Evolutionary conservation across 148 eudicot genomes (phyloP), one percentile per base, ranked within the genome.

Genomic region (Camellia granthamiana): DNA sequence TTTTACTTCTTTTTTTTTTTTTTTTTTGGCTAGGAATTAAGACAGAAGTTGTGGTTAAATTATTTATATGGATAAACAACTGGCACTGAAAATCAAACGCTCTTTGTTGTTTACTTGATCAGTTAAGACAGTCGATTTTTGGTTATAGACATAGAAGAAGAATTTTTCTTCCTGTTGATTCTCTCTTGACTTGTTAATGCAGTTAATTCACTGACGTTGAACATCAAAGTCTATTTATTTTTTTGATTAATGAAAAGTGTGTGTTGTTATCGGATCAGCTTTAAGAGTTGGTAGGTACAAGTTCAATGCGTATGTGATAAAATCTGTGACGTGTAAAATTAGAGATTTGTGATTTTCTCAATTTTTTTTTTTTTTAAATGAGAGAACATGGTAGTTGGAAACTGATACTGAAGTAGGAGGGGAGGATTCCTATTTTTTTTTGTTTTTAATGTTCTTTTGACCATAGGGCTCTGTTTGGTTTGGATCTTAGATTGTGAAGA

Each of bases 1-100:
- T 38, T 38, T 43, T 62, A 1, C 15, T 44, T 3, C 4, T 43
- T 44, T 18, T 9, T 19, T 60, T n/a, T n/a, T 60, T 6, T 12
- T 72, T 55, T 18, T 41, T 56, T 30, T 13, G 47, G 16, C 60
- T 77, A 77, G 73, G 64, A 52, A 19, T 64, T 77, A 13, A 43
- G 72, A 65, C 79, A 62, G 7, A 12, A 5, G 64, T 64, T 65
- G 19, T 30, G 15, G 55, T 65, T n/a, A 55, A 68, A 58, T 60
- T 76, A 54, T 75, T 44, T 75, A 56, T 58, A 75, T 18, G 66
- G 19, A 41, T 41, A 66, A 38, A 41, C 46, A 66, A 46, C 23
- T 69, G 51, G 46, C 11, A 58, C 5, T 18, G 43, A 18, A 61
- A 69, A 69, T 6, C 23, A 15, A 15, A 42, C 38, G 78, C 9